Percentiles rank a stretch among this genome's conserved stretches.
These are phyloP conservation scores for Macrolepiota dolichaula DNA, from an alignment of 768 basidiomycete species.

Conservation along the genomic window DNA sequence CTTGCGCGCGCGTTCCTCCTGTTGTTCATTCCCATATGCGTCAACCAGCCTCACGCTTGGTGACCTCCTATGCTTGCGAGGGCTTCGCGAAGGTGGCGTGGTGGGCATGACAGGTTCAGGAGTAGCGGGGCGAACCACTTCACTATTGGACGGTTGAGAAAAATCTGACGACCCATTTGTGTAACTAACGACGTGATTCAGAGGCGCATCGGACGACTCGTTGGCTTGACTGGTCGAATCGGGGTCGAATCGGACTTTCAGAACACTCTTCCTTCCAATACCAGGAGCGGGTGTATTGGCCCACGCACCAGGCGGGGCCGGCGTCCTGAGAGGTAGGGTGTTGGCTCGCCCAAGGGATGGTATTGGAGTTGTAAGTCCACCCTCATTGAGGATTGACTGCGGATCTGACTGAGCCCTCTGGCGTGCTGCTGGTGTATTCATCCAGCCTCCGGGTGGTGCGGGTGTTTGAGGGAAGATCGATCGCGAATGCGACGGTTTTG, in stretches of 20 bases:
- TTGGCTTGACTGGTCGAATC: conserved; percentile 21
- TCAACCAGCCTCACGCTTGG: conserved; percentile 65
- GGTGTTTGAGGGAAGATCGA: conserved; percentile 22
- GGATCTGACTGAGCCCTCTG: conserved; percentile 13
- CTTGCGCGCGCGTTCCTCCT: conserved; percentile 3
- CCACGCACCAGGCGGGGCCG: conserved; percentile 72
- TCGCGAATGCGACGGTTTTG: conserved; percentile 13
- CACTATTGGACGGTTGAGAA: conserved; percentile 3
- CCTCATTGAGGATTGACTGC: conserved; percentile 22
- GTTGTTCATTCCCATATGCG: conserved; percentile 58
- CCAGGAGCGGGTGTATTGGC: conserved; percentile 43
- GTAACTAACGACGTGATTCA: conserved; percentile 4
- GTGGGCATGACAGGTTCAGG: conserved; percentile 16
- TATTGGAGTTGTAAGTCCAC: conserved; percentile 43
- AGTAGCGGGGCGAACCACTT: conserved; percentile 11
- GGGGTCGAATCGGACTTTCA: conserved; percentile 74
- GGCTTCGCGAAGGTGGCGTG: conserved; percentile 14
- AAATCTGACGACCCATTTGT: conserved; percentile 18
- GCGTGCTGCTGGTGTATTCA: conserved; percentile 23
- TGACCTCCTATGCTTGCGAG: conserved; percentile 33
- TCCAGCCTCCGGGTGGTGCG: conserved; percentile 35
- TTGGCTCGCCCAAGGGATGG: conserved; percentile 47
- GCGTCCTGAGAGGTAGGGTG: conserved; percentile 50
- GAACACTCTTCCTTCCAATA: conserved; percentile 45
- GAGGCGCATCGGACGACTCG: conserved; percentile 15